These are phyloP conservation scores for Biancaea sappan DNA, from an alignment of 306 rosid species.

Conservation along the genomic window DNA sequence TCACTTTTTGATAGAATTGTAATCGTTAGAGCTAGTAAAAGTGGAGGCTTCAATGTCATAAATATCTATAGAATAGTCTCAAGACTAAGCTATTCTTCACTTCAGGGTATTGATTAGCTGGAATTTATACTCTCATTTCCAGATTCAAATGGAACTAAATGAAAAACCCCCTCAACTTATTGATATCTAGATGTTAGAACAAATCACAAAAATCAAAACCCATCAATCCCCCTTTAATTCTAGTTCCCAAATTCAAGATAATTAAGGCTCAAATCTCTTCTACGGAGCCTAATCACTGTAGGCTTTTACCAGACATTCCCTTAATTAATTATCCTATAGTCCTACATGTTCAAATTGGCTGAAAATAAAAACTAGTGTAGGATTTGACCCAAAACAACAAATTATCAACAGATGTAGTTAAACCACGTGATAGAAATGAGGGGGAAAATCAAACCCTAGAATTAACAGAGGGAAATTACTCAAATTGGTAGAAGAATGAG, in stretches of 20 bases:
- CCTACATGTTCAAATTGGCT: background rate
- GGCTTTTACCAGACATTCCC: background rate
- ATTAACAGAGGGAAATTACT: slow-evolving; percentile 11
- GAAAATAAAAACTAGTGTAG: background rate
- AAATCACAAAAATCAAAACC: background rate
- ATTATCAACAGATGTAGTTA: background rate
- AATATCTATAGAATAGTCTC: slow-evolving; percentile 4
- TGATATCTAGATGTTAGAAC: background rate
- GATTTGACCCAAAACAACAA: slow-evolving; percentile 4
- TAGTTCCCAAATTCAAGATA: slow-evolving; percentile 26
- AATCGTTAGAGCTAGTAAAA: slow-evolving; percentile 4
- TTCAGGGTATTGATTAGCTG: background rate
- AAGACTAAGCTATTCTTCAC: slow-evolving; percentile 25
- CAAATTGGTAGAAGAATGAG: background rate
- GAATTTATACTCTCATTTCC: slow-evolving; percentile 1
- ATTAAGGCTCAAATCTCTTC: slow-evolving; percentile 25
- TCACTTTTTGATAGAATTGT: background rate
- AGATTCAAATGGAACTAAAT: too few relatives aligned
- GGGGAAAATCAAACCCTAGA: slow-evolving; percentile 6
- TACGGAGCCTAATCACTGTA: background rate
- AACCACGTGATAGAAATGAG: background rate
- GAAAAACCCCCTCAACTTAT: background rate
- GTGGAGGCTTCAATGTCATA: slow-evolving; percentile 28
- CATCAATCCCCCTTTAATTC: too few relatives aligned
- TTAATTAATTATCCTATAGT: slow-evolving; percentile 18